Evolutionary conservation across 345 rosid genomes (phyloP).

Genomic region (Carallia pectinifolia): DNA sequence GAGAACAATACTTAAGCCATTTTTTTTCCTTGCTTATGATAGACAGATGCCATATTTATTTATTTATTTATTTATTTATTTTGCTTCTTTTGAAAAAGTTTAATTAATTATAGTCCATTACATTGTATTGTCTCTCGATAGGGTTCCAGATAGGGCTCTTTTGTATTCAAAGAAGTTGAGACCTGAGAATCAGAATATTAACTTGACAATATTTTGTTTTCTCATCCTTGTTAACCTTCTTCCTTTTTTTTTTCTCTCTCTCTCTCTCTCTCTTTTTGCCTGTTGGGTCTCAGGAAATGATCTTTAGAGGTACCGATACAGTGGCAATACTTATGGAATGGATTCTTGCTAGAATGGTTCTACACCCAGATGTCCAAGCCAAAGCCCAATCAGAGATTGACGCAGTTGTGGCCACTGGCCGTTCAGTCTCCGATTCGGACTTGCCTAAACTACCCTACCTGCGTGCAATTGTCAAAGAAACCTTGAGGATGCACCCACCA

Average conservation of each 20-base stretch:
- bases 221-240: not conserved
- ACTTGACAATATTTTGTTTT: slow-evolving; percentile 10
- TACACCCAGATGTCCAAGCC: slow-evolving; percentile 56
- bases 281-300: slow-evolving; percentile 45
- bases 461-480: slow-evolving; percentile 69
- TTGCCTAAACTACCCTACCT: slow-evolving; percentile 54
- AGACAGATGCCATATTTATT: no score
- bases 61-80: no score
- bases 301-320: slow-evolving; percentile 59
- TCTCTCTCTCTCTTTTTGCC: no score
- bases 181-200: no score
- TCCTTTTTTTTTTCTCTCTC: not conserved
- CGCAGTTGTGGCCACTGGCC: slow-evolving; percentile 24
- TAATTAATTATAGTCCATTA: no score
- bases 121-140: no score
- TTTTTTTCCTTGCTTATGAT: no score
- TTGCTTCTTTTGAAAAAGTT: no score
- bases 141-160: no score
- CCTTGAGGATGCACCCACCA: slow-evolving; percentile 76
- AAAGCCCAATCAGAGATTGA: slow-evolving; percentile 63
- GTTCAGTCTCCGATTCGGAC: slow-evolving; percentile 51
- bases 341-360: slow-evolving; percentile 61
- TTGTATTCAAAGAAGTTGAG: no score
- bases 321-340: slow-evolving; percentile 57
- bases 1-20: no score